Base-by-base conservation (phyloP, 169 alveolate genomes). In the Theileria orientalis region DNA sequence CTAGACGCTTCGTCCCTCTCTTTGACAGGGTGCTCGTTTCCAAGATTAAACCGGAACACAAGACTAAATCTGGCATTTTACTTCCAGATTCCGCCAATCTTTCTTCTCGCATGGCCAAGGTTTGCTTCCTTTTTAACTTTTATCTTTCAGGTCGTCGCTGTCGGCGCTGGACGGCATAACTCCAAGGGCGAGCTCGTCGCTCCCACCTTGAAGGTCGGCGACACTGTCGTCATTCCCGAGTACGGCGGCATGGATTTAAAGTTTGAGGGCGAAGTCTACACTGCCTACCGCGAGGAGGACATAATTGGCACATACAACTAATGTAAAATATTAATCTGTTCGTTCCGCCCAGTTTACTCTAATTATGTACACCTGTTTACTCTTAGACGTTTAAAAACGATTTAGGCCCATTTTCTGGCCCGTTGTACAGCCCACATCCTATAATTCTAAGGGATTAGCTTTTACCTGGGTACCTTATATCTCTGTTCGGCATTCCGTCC, bases 161-260 rank as follows among this genome's bases (percentile, higher is more conserved):
- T 85, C 32, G 93, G 92, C 5, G 76, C 90, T 3, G 90, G 92
- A 42, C 62, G 85, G 49, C 72, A 67, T 32, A 84, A 66, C 44
- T 47, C 70, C 35, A 85, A 69, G 57, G 92, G 90, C 27, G 83
- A 73, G 30, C 64, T 73, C 42, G 74, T 90, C n/a, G 90, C 93
- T 16, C 83, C 90, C 3, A 73, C 86, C 40, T 89, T 85, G 72
- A 82, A 89, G 75, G 92, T 82, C 62, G 96, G 96, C 51, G 94
- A 92, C 76, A 91, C 92, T 23, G 96, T 92, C 47, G 88, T 92
- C 23, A 85, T 92, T 25, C 96, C 96, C 11, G 96, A 92, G 85
- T 92, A 86, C 80, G 96, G 96, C 41, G 96, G 96, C 30, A 90
- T 91, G 87, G 87, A 88, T 66, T 63, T 92, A 41, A 88, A 90